Evolutionary conservation across 116 monocot genomes (phyloP).

Genomic region (Dioscorea cayenensis): DNA sequence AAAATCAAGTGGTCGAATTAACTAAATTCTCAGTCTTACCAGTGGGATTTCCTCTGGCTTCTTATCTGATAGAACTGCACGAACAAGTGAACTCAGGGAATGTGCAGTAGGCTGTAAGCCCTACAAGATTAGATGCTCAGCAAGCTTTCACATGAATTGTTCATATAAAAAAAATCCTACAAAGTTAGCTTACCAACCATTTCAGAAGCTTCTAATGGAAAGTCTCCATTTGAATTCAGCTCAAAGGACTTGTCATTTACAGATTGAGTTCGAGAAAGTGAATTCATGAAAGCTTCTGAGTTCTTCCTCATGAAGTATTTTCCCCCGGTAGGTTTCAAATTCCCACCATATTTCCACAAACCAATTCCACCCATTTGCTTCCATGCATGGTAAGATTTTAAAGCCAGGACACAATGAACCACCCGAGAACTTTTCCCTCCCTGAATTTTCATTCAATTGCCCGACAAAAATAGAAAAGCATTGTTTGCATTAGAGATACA

Average conservation of each 20-base stretch:
- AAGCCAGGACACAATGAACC: conserved; percentile 75
- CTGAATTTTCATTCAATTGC: conserved; percentile 29
- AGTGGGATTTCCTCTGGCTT: conserved; percentile 85
- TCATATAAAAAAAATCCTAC: background rate
- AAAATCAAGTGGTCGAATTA: background rate
- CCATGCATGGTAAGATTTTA: conserved; percentile 92
- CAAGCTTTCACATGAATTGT: no score
- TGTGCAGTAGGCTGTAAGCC: conserved; percentile 40
- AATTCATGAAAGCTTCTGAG: conserved; percentile 59
- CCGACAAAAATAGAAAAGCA: background rate
- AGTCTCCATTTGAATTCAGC: conserved; percentile 21
- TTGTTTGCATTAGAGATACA: no score
- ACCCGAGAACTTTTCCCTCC: conserved; percentile 84
- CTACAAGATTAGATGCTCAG: conserved; percentile 6
- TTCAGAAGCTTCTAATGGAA: conserved; percentile 41
- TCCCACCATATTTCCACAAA: conserved; percentile 83
- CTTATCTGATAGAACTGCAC: conserved; percentile 63
- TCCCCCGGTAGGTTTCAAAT: conserved; percentile 42
- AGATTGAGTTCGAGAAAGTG: conserved; percentile 51
- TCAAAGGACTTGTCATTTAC: conserved; percentile 38
- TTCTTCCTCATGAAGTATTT: conserved; percentile 81
- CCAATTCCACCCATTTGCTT: conserved; percentile 78
- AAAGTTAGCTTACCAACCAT: conserved; percentile 37
- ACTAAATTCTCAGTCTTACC: conserved; percentile 25
- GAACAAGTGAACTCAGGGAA: conserved; percentile 61